Base-by-base conservation (phyloP, 768 basidiomycete species). In the Phaffia australis region DNA sequence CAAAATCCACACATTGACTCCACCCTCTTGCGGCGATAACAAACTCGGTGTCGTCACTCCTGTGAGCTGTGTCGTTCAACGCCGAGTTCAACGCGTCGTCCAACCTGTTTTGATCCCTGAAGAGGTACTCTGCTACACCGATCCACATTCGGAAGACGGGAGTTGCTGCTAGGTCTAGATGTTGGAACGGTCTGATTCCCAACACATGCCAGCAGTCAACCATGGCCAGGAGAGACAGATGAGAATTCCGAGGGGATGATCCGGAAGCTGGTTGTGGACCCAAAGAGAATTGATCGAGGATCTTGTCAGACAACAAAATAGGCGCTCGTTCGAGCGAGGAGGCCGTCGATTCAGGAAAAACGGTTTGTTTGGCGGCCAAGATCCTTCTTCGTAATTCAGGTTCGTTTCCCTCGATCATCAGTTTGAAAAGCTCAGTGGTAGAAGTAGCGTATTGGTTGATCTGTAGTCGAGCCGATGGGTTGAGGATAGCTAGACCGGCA, bases 101-200 rank as follows among this genome's bases (percentile, higher is more conserved):
- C 21, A 95, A 78, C 3, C 87, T 79, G 0, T 77, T 72, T 18
- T 68, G 79, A 0, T 84, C 85, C 54, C 87, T 81, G 79, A 97
- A 99, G 15, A 99, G 82, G 76, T 93, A 88, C 76, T 98, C 95
- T 15, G 94, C 89, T 16, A 97, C 91, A 35, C 94, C 94, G 60
- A 99, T 86, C 85, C 94, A 97, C 69, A 99, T 81, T 61, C 92
- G 83, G 79, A 99, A 99, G 47, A 98, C 83, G 0, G 95, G 95
- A 1, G 93, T 99, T 9, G 92, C 94, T 0, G 94, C 94, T 55
- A 98, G 84, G 9, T 86, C 82, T 69, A 98, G 84, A 78, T 98
- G 93, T 46, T 83, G 84, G 74, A 88, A 94, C 0, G 95, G 95
- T 63, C 88, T 83, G 73, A 95, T 92, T 0, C 80, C 79, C 60